Evolutionary conservation across 306 rosid species (phyloP).

Genomic region (Echinosophora koreensis): DNA sequence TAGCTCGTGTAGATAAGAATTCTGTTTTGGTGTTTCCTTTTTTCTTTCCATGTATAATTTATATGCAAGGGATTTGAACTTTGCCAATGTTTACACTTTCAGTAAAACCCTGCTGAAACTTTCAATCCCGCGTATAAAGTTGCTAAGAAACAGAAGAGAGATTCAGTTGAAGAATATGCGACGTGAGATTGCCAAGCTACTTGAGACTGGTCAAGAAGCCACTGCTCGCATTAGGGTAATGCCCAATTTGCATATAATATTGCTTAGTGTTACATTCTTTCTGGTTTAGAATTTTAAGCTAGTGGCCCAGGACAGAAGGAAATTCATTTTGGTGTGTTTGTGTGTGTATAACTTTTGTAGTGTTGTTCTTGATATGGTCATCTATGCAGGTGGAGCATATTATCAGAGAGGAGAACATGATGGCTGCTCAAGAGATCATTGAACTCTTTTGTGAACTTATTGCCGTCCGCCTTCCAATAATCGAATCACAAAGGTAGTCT

Average conservation of each 20-base stretch:
- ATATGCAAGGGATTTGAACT: constrained; percentile 13
- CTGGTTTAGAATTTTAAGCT: constrained; percentile 19
- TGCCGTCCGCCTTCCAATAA: constrained; percentile 86
- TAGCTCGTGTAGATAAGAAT: neutral
- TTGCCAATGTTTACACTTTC: constrained; percentile 37
- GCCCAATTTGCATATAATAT: constrained; percentile 16
- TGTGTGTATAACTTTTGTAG: neutral
- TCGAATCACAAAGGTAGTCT: constrained; percentile 84
- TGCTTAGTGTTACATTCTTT: neutral
- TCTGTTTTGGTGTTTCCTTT: neutral
- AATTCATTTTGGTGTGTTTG: neutral
- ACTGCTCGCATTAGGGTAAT: constrained; percentile 94
- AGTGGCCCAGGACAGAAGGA: neutral
- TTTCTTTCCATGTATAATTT: neutral
- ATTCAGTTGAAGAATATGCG: constrained; percentile 92
- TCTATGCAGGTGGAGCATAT: constrained; percentile 87
- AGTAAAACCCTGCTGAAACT: constrained; percentile 93
- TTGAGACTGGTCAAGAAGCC: constrained; percentile 99
- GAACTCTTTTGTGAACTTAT: constrained; percentile 90
- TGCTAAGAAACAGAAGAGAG: constrained; percentile 90
- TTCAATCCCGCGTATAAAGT: constrained; percentile 92
- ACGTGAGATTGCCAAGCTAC: constrained; percentile 94
- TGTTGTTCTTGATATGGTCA: constrained; percentile 20
- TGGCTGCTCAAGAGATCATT: constrained; percentile 96
- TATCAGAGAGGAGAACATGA: constrained; percentile 95